A percentile compares a stretch with the other conserved stretches of the same genome.
Conservation (phyloP, 2,329 filamentous ascomycete genomes). For the Talaromyces sp. region DNA sequence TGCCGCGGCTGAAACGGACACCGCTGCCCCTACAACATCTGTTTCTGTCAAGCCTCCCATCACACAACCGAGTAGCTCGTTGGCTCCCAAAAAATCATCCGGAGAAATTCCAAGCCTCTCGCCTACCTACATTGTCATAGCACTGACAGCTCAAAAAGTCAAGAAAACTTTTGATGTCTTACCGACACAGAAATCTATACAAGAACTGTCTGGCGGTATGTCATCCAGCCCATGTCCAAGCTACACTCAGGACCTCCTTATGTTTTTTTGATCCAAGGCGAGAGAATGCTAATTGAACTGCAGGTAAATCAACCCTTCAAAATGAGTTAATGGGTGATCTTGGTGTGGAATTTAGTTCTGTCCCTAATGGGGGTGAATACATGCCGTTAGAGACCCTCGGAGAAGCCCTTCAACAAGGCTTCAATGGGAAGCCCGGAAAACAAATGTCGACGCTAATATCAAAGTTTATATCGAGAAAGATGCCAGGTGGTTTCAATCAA, state of each 20-base stretch:
- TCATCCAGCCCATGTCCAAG: neutral
- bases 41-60: neutral
- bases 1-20: neutral
- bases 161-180: constrained; percentile 1
- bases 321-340: constrained; percentile 98
- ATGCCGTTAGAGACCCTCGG: constrained; percentile 91
- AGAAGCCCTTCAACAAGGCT: constrained; percentile 94
- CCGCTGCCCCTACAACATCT: neutral
- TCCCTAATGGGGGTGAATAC: constrained; percentile 98
- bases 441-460: constrained; percentile 90
- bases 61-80: too few species aligned
- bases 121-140: neutral
- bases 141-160: constrained; percentile 3
- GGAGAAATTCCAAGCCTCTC: neutral
- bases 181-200: constrained; percentile 3
- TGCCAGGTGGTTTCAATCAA: constrained; percentile 99
- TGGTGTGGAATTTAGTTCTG: constrained; percentile 96
- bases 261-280: neutral
- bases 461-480: constrained; percentile 93
- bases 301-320: constrained; percentile 95
- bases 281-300: neutral
- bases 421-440: constrained; percentile 96
- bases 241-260: neutral
- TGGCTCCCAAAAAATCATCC: neutral
- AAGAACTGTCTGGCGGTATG: constrained; percentile 7